A percentile compares a stretch with the other conserved stretches of the same genome.
These are phyloP conservation scores for Stentor coeruleus DNA, from an alignment of 73 alveolate genomes.

Conservation along the genomic window DNA sequence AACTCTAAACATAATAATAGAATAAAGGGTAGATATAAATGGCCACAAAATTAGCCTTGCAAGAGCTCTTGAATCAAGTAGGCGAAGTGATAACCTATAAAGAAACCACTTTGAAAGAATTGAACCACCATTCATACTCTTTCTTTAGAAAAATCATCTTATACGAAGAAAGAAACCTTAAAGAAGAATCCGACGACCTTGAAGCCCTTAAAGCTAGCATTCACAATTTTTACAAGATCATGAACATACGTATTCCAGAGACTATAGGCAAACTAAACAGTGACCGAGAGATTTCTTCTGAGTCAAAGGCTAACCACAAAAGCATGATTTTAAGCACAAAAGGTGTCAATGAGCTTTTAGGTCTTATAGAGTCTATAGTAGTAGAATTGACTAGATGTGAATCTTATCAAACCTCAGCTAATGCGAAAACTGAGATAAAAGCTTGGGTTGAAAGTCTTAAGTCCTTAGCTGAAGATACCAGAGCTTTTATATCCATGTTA, in stretches of 20 bases:
- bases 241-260: conserved; percentile 1
- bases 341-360: conserved; percentile 16
- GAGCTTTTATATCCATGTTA: too few species aligned
- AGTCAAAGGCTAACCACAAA: background rate
- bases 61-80: background rate
- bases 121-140: background rate
- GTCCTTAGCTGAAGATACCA: background rate
- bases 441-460: background rate
- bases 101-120: background rate
- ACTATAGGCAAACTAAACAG: background rate
- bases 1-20: too few species aligned
- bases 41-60: background rate
- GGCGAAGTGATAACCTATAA: background rate
- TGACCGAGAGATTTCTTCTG: background rate
- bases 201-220: background rate
- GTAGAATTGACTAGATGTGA: background rate
- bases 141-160: background rate
- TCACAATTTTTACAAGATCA: background rate
- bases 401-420: background rate
- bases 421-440: background rate
- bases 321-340: background rate
- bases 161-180: background rate
- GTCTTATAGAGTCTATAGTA: background rate
- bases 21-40: too few species aligned
- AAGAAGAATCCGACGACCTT: background rate